Evolutionary conservation across 768 basidiomycete species (phyloP).

Genomic region (Austroboletus eburneus): DNA sequence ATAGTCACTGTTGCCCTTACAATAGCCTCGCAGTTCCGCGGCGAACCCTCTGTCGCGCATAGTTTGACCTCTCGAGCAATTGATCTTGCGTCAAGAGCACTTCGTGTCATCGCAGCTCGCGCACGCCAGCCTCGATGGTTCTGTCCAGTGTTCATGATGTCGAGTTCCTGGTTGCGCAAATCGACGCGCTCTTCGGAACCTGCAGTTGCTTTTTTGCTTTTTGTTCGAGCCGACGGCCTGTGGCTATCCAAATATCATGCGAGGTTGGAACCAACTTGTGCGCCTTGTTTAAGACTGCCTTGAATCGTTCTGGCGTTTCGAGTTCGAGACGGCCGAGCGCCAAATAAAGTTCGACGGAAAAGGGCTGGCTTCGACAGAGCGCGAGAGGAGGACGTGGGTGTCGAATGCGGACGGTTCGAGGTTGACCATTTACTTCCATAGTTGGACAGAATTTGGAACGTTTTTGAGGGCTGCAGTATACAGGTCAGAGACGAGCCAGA

Average conservation of each 20-base stretch:
- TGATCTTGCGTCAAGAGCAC: constrained; percentile 86
- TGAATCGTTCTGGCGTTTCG: constrained; percentile 87
- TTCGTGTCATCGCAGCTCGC: constrained; percentile 73
- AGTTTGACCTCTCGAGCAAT: constrained; percentile 95
- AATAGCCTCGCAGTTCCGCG: constrained; percentile 89
- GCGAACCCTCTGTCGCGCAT: constrained; percentile 82
- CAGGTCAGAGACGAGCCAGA: background rate
- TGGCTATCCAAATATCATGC: constrained; percentile 99
- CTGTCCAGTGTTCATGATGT: constrained; percentile 79
- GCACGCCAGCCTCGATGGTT: constrained; percentile 83
- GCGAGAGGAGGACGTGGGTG: constrained; percentile 85
- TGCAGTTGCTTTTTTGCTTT: constrained; percentile 53
- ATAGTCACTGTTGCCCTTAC: constrained; percentile 90
- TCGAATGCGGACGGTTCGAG: constrained; percentile 86
- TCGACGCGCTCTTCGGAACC: constrained; percentile 44
- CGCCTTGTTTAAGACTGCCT: constrained; percentile 93
- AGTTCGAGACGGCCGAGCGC: constrained; percentile 96
- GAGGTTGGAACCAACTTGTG: constrained; percentile 91
- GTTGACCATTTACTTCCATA: constrained; percentile 99
- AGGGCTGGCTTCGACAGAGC: constrained; percentile 96
- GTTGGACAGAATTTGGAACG: constrained; percentile 92
- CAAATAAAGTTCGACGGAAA: constrained; percentile 96
- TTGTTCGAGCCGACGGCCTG: constrained; percentile 88
- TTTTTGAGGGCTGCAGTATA: constrained; percentile 84
- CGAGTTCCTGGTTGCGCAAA: constrained; percentile 59